Conservation (phyloP, 257 asterid species). For the Nemophila menziesii region DNA sequence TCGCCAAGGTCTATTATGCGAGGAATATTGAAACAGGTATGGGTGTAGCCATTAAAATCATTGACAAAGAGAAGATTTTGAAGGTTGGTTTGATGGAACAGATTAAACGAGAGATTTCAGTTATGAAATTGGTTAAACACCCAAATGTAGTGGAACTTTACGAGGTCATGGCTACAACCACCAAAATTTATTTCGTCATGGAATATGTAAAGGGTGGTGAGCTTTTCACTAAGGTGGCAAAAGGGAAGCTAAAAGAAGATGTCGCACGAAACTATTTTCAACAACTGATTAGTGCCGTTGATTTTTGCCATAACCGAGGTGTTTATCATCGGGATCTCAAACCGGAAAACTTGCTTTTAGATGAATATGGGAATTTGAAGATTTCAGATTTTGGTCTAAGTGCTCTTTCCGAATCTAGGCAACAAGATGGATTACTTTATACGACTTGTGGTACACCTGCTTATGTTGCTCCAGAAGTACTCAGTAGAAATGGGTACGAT, state of each 20-base stretch:
- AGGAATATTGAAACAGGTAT: conserved; percentile 4
- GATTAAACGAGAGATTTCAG: conserved; percentile 14
- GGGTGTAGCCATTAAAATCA: conserved; percentile 12
- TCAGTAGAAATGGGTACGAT: conserved; percentile 57
- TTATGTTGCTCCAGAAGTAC: conserved; percentile 81
- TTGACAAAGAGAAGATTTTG: conserved; percentile 13
- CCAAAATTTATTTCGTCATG: conserved; percentile 31
- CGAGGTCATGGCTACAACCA: conserved; percentile 35
- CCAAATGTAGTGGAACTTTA: conserved; percentile 28
- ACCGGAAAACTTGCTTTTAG: conserved; percentile 35
- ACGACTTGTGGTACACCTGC: conserved; percentile 78
- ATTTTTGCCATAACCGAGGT: conserved; percentile 34
- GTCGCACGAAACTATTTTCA: conserved; percentile 29
- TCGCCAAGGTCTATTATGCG: conserved; percentile 11
- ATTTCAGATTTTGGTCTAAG: conserved; percentile 41
- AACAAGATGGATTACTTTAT: conserved; percentile 63
- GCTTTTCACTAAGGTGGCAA: conserved; percentile 25
- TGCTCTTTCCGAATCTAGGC: conserved; percentile 40
- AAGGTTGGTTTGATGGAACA: conserved; percentile 10
- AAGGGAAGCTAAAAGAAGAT: conserved; percentile 35
- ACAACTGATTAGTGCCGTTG: conserved; percentile 33
- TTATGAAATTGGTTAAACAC: conserved; percentile 30
- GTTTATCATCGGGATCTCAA: conserved; percentile 35
- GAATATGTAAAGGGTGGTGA: conserved; percentile 38
- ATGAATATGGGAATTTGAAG: conserved; percentile 28